Base-by-base conservation (phyloP, 148 eudicot genomes). In the Linanthus parryae region DNA sequence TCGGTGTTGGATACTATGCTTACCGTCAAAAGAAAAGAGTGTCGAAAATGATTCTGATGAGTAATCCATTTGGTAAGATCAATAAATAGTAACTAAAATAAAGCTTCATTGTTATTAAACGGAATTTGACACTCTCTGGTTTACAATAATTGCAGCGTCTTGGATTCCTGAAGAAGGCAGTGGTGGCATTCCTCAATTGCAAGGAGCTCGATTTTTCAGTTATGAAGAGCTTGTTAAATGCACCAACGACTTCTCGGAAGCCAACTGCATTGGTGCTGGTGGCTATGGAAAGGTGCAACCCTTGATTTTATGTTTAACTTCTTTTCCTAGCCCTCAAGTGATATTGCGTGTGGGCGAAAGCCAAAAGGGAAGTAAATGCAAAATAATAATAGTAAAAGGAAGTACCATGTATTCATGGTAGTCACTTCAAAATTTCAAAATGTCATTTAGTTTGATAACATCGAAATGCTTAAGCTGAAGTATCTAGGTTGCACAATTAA, bases 251-350 rank as follows among this genome's bases (percentile, higher is more conserved):
- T 73, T 73, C 39, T 67, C 73, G 28, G 43, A 47, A 19, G 62
- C 21, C 44, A 63, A 63, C 25, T 52, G 69, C 52, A 73, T 73
- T 54, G 77, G 77, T 57, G 41, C 20, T 46, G 77, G 77, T 20
- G 77, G 77, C 25, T 73, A 73, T 33, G 77, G 77, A 43, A 73
- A 63, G 77, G 77, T 73, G 21, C n/a, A n/a, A n/a, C n/a, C n/a
- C n/a, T n/a, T n/a, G n/a, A n/a, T n/a, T n/a, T n/a, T n/a, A n/a
- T n/a, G 82, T n/a, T 76, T 21, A 27, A 33, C 29, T 27, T 15
- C 38, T 6, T 0, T 9, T 26, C 3, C 10, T 1, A n/a, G 11
- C 4, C 30, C 8, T 9, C 12, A 30, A 4, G 19, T 7, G 31
- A 8, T 24, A 46, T 7, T 17, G 37, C 17, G 10, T 30, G 28